phyloP scores from a whole-genome alignment of 495 filamentous ascomycete genomes.

The Lichenothelia convexa region DNA sequence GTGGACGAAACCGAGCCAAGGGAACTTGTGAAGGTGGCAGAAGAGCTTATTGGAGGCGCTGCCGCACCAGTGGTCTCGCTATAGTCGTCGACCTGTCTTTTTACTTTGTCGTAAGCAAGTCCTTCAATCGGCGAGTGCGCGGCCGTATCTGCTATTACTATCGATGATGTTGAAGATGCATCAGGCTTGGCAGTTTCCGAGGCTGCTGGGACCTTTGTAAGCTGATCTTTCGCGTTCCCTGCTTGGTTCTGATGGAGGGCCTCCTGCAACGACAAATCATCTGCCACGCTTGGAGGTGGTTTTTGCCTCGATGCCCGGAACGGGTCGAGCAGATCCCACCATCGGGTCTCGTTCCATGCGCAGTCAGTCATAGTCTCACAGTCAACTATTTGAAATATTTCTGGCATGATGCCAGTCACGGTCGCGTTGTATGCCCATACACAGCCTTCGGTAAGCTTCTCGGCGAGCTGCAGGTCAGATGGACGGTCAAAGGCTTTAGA shows the following conservation, averaged over 20 bases:
- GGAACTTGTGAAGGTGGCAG: not conserved
- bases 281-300: constrained; percentile 3
- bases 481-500: constrained; percentile 70
- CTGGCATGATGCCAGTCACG: constrained; percentile 46
- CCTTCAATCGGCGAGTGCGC: not conserved
- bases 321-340: constrained; percentile 11
- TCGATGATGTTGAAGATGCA: not conserved
- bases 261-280: no score
- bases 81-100: constrained; percentile 2
- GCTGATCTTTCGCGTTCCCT: constrained; percentile 4
- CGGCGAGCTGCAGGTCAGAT: constrained; percentile 63
- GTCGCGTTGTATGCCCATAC: constrained; percentile 15
- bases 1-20: no score
- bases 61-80: not conserved
- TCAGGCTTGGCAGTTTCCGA: not conserved
- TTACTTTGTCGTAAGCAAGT: not conserved
- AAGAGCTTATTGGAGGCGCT: not conserved
- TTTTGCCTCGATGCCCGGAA: not conserved
- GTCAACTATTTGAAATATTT: constrained; percentile 43
- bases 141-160: constrained; percentile 3
- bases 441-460: constrained; percentile 29
- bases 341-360: constrained; percentile 51
- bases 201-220: constrained; percentile 2
- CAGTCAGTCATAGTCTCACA: constrained; percentile 52
- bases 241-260: no score